Percentiles rank a stretch among this genome's conserved stretches.
phyloP scores from a whole-genome alignment of 129 eudicot genomes.

The Ambrosia trifida region DNA sequence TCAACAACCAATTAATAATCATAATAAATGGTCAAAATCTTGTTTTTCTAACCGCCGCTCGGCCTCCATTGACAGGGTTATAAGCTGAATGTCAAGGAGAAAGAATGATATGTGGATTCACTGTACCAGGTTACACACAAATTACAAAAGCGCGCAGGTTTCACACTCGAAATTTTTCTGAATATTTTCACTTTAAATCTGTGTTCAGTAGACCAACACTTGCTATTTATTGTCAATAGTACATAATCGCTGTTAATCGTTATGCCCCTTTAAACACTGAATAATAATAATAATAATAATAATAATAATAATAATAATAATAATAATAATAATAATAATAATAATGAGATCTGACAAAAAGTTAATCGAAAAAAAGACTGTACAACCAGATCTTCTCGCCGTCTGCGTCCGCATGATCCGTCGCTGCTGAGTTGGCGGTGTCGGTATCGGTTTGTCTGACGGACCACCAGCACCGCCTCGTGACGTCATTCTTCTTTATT shows the following conservation, averaged over 20 bases:
- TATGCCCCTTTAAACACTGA: conserved; percentile 14
- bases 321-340: no score
- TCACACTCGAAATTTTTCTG: conserved; percentile 27
- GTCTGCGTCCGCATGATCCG: no score
- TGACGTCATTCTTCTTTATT: no score
- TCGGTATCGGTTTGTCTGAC: no score
- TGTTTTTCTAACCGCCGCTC: neutral
- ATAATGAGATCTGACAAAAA: no score
- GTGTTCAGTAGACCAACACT: conserved; percentile 5
- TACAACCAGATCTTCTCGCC: no score
- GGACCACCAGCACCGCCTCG: no score
- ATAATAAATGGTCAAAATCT: neutral
- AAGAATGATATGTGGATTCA: conserved; percentile 16
- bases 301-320: no score
- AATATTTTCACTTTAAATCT: conserved; percentile 29
- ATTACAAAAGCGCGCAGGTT: conserved; percentile 20
- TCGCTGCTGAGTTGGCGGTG: no score
- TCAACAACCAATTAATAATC: no score
- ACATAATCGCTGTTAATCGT: conserved; percentile 24
- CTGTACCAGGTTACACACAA: conserved; percentile 17
- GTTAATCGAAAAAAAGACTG: no score
- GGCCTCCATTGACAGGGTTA: conserved; percentile 40
- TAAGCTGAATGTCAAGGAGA: conserved; percentile 41
- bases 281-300: no score
- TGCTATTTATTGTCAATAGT: conserved; percentile 26